A percentile compares a stretch with the other conserved stretches of the same genome.
phyloP scores from a whole-genome alignment of 208 protist species.

The Strigomonas culicis region DNA sequence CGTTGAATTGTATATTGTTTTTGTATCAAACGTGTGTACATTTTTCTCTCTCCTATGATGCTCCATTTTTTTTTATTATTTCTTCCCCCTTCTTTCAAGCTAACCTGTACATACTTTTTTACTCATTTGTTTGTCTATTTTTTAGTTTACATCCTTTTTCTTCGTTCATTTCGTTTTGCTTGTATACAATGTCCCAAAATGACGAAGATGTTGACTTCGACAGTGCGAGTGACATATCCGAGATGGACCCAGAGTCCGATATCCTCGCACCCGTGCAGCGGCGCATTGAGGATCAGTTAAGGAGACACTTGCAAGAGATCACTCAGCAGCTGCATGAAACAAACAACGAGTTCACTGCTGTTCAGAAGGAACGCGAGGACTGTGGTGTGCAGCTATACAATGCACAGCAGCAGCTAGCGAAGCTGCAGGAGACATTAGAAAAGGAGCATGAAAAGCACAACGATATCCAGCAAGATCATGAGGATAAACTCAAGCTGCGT shows the following conservation, averaged over 20 bases:
- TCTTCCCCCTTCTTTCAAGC: neutral
- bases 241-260: slow-evolving; percentile 84
- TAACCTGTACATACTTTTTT: neutral
- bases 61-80: slow-evolving; percentile 6
- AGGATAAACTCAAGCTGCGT: slow-evolving; percentile 72
- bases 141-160: slow-evolving; percentile 9
- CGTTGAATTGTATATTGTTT: neutral
- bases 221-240: slow-evolving; percentile 78
- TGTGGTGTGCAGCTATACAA: slow-evolving; percentile 95
- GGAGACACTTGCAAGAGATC: slow-evolving; percentile 84
- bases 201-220: slow-evolving; percentile 54
- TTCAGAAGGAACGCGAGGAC: slow-evolving; percentile 86
- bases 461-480: slow-evolving; percentile 66
- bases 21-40: neutral
- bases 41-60: slow-evolving; percentile 1
- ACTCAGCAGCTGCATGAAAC: slow-evolving; percentile 83
- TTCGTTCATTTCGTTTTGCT: slow-evolving; percentile 11
- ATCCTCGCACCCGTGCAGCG: slow-evolving; percentile 84
- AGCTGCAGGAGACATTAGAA: slow-evolving; percentile 91
- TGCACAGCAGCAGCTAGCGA: slow-evolving; percentile 93
- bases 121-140: slow-evolving; percentile 9
- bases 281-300: slow-evolving; percentile 86
- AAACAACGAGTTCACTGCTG: slow-evolving; percentile 63
- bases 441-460: slow-evolving; percentile 85
- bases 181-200: slow-evolving; percentile 3